Evolutionary conservation across 441 rosid species (phyloP).

Genomic region (Gossypium davidsonii): DNA sequence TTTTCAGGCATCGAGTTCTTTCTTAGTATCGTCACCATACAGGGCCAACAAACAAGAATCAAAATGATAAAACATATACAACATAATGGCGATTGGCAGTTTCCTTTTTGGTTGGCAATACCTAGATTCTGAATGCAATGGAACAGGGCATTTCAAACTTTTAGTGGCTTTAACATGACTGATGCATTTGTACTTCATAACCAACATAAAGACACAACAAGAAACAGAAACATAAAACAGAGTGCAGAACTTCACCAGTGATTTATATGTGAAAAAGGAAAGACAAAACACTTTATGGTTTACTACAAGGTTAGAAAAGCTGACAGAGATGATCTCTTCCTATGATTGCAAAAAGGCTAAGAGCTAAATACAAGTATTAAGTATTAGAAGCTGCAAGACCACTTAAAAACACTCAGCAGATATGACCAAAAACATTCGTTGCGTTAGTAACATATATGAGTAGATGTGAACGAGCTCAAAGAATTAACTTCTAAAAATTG

Average conservation of each 20-base stretch:
- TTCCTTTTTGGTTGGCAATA: neutral
- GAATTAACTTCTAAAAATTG: slow-evolving; percentile 6
- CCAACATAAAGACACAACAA: neutral
- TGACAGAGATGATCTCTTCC: neutral
- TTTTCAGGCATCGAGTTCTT: neutral
- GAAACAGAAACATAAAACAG: neutral
- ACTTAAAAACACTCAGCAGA: neutral
- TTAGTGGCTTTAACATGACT: neutral
- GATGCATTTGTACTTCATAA: neutral
- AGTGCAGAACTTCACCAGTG: neutral
- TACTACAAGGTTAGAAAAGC: neutral
- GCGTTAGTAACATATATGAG: neutral
- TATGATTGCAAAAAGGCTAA: neutral
- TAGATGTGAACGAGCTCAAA: neutral
- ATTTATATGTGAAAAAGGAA: neutral
- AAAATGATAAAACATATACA: neutral
- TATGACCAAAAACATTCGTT: slow-evolving; percentile 1
- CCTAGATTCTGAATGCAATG: neutral
- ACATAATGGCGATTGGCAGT: neutral
- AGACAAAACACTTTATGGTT: neutral
- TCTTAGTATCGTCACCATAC: neutral
- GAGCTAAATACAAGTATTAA: neutral
- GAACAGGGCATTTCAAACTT: neutral
- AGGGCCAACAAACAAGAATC: neutral
- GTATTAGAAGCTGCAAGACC: neutral